These are phyloP conservation scores for Eimeria maxima DNA, from an alignment of 169 alveolate genomes.

Conservation along the genomic window DNA sequence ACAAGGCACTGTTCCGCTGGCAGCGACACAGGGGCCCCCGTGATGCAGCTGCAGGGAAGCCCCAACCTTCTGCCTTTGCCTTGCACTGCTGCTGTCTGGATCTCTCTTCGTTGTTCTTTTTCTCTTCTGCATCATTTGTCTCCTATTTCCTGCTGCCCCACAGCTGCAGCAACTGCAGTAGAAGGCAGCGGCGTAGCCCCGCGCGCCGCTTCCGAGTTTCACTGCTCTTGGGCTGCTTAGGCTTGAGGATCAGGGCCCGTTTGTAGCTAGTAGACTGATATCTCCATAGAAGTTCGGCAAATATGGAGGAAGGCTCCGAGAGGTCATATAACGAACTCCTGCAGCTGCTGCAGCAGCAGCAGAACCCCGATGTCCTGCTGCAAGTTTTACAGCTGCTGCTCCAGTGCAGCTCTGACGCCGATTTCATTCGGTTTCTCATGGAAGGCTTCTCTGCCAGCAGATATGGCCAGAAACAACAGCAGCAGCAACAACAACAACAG, in stretches of 20 bases:
- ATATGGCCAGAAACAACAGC: background rate
- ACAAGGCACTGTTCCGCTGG: background rate
- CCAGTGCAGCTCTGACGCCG: constrained; percentile 46
- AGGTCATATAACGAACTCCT: background rate
- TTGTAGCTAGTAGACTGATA: background rate
- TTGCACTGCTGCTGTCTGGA: background rate
- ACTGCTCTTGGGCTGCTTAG: background rate
- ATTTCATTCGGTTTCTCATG: background rate
- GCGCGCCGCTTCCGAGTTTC: background rate
- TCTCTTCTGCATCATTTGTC: background rate
- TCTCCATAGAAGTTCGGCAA: background rate
- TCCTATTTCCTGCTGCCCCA: constrained; percentile 3
- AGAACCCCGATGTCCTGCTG: constrained; percentile 21
- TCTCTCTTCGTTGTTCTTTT: background rate
- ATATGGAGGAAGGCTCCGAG: constrained; percentile 1
- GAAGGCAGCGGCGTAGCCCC: constrained; percentile 2
- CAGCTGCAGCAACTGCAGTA: constrained; percentile 25
- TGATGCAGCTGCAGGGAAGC: background rate
- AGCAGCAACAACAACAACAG: background rate
- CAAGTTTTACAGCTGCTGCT: constrained; percentile 42
- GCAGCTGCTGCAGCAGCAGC: constrained; percentile 24
- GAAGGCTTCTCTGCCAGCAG: constrained; percentile 6
- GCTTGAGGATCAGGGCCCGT: background rate
- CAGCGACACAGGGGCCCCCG: constrained; percentile 28
- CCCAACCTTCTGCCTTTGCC: background rate